Percentiles rank a stretch among this genome's conserved stretches.
Conservation (phyloP, 768 basidiomycete species). For the Suillus decipiens region DNA sequence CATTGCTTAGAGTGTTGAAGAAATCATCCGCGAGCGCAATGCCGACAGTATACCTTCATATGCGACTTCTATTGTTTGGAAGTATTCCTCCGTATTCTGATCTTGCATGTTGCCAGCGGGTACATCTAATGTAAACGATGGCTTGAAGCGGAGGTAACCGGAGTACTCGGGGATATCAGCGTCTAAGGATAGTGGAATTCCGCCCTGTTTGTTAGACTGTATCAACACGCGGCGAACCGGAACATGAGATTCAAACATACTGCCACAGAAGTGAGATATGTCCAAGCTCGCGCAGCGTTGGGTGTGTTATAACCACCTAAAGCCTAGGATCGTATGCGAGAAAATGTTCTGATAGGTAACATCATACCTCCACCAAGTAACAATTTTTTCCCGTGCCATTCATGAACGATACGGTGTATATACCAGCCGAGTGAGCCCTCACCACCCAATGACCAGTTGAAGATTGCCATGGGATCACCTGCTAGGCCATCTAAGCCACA, state of each 20-base stretch:
- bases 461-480: constrained; percentile 75
- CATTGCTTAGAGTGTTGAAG: background rate
- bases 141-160: constrained; percentile 71
- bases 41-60: constrained; percentile 37
- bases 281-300: constrained; percentile 87
- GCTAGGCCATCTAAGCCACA: constrained; percentile 88
- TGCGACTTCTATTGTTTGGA: constrained; percentile 43
- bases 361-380: constrained; percentile 75
- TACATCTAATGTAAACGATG: constrained; percentile 81
- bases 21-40: constrained; percentile 15
- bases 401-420: constrained; percentile 47
- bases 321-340: constrained; percentile 16
- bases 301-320: constrained; percentile 82
- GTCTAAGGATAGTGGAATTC: constrained; percentile 55
- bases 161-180: constrained; percentile 75
- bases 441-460: constrained; percentile 67
- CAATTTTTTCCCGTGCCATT: constrained; percentile 63
- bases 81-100: constrained; percentile 63
- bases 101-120: constrained; percentile 73
- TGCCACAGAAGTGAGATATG: constrained; percentile 74
- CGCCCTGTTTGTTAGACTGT: constrained; percentile 48
- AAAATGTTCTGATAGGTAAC: background rate
- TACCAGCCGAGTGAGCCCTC: constrained; percentile 74
- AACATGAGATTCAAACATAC: constrained; percentile 43
- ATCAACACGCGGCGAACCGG: background rate